Percentiles rank a stretch among this genome's conserved stretches.
Conservation (phyloP, 2,329 filamentous ascomycete species). For the Talaromyces sp. region DNA sequence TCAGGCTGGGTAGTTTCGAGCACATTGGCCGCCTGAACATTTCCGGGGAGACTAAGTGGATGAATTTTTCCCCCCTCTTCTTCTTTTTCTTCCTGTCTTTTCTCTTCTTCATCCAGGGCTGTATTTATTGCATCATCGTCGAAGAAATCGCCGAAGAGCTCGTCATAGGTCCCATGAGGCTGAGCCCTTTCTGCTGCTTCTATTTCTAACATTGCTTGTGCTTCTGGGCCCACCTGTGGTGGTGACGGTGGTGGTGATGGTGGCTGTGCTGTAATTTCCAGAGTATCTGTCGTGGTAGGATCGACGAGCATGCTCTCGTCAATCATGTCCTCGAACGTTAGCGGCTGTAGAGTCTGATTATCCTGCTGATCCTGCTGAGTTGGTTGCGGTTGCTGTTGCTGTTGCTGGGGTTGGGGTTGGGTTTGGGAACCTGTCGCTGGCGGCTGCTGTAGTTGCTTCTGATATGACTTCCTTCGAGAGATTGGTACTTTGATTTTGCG, state of each 20-base stretch:
- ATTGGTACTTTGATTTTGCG: background rate
- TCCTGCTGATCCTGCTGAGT: background rate
- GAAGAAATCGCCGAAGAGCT: background rate
- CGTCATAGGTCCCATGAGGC: background rate
- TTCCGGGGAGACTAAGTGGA: background rate
- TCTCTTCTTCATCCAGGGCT: background rate
- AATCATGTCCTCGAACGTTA: background rate
- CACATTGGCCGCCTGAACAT: background rate
- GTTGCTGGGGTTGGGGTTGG: background rate
- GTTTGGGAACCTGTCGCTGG: background rate
- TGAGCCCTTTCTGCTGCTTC: background rate
- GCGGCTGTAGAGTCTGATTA: background rate
- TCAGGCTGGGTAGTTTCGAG: background rate
- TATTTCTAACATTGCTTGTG: background rate
- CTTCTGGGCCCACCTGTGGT: background rate
- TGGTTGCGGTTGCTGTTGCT: background rate
- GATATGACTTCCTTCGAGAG: background rate
- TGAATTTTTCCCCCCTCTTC: background rate
- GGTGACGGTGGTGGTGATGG: background rate
- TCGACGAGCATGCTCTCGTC: background rate
- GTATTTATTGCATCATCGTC: background rate
- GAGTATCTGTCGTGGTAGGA: background rate
- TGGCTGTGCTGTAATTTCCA: background rate
- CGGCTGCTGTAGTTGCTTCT: background rate
- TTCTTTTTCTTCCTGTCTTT: background rate